These are phyloP conservation scores for Amanita pseudoporphyria DNA, from an alignment of 768 basidiomycete genomes.

Conservation along the genomic window DNA sequence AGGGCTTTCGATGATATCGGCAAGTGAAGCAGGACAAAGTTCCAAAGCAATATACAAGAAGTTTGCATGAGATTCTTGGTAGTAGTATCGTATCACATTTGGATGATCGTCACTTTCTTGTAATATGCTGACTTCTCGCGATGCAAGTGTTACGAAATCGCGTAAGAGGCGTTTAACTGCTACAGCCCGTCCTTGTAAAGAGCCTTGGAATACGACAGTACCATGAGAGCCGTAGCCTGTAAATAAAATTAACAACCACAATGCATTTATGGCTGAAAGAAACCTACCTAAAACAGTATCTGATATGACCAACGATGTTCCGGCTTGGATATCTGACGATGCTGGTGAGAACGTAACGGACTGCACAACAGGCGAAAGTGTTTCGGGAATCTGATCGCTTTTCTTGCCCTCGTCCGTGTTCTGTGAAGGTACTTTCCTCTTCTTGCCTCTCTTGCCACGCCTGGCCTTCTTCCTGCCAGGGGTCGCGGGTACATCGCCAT, in stretches of 20 bases:
- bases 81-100: conserved; percentile 98
- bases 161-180: conserved; percentile 96
- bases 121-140: conserved; percentile 87
- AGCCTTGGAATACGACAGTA: conserved; percentile 90
- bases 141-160: conserved; percentile 92
- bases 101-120: conserved; percentile 98
- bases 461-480: conserved; percentile 37
- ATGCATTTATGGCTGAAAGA: background rate
- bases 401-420: conserved; percentile 38
- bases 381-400: conserved; percentile 20
- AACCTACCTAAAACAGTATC: conserved; percentile 63
- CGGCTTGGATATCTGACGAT: conserved; percentile 15
- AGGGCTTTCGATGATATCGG: conserved; percentile 77
- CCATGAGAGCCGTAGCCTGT: conserved; percentile 93
- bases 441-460: conserved; percentile 45
- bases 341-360: conserved; percentile 18
- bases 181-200: conserved; percentile 93
- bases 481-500: conserved; percentile 27
- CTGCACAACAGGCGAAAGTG: conserved; percentile 14
- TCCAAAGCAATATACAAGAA: conserved; percentile 98
- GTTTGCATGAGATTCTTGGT: conserved; percentile 86
- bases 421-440: conserved; percentile 33
- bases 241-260: conserved; percentile 3
- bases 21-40: conserved; percentile 83
- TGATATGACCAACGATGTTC: conserved; percentile 57